phyloP scores from a whole-genome alignment of 2,329 filamentous ascomycete species.

The Epichloe typhina region DNA sequence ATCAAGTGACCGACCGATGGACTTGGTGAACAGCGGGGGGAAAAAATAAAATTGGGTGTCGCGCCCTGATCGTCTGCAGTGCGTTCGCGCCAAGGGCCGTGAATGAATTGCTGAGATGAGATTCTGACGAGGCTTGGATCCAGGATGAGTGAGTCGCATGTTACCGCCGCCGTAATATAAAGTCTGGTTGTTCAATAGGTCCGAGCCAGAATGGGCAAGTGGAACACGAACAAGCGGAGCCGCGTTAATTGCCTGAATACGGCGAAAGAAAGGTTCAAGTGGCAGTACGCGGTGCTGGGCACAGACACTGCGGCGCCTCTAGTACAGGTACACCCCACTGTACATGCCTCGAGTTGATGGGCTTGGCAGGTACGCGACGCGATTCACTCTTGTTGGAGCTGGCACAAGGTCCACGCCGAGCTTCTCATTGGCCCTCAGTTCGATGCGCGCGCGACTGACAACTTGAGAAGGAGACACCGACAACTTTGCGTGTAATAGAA shows the following conservation, averaged over 20 bases:
- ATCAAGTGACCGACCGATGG: not conserved
- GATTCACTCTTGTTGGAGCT: not conserved
- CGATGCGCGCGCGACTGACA: no score
- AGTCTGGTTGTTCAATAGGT: not conserved
- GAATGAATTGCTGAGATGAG: not conserved
- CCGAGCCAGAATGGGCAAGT: not conserved
- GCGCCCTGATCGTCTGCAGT: not conserved
- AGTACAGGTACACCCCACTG: no score
- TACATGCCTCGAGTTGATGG: not conserved
- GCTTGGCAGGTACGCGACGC: not conserved
- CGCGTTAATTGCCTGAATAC: conserved; percentile 9
- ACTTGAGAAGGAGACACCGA: not conserved
- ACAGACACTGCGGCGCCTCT: not conserved
- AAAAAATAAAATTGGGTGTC: not conserved
- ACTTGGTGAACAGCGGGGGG: not conserved
- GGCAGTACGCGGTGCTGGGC: not conserved
- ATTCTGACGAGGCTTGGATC: not conserved
- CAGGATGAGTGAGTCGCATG: no score
- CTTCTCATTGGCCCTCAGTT: not conserved
- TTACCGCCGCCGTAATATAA: no score
- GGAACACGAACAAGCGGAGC: not conserved
- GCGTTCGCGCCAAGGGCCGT: not conserved
- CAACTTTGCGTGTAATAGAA: no score
- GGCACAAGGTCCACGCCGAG: not conserved
- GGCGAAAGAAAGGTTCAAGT: not conserved